Conservation (phyloP, 1,284 basidiomycete species). For the Boletus smithii region DNA sequence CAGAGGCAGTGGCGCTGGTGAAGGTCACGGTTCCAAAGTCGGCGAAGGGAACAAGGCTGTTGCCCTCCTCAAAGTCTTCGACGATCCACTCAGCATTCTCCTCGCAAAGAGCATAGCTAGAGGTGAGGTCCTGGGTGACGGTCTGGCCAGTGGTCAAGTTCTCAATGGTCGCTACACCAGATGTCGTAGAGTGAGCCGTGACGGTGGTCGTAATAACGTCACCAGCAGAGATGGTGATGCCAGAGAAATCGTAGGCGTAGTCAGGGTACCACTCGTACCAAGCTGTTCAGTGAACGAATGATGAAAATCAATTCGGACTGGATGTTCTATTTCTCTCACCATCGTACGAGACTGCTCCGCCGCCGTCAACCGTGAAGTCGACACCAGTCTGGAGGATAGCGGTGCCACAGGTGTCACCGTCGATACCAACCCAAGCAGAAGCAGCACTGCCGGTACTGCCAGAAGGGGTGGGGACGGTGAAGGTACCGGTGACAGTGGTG, state of each 20-base stretch:
- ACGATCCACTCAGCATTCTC: constrained; percentile 27
- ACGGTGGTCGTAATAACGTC: constrained; percentile 17
- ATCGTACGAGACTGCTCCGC: constrained; percentile 4
- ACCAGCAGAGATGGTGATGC: constrained; percentile 14
- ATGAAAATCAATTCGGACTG: not conserved
- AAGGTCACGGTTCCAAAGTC: constrained; percentile 24
- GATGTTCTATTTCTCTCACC: constrained; percentile 6
- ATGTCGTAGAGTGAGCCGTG: constrained; percentile 18
- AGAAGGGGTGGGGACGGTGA: constrained; percentile 16
- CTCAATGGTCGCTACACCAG: constrained; percentile 17
- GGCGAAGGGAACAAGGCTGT: constrained; percentile 4
- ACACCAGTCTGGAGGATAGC: constrained; percentile 25
- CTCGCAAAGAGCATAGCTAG: constrained; percentile 19
- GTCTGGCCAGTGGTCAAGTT: constrained; percentile 16
- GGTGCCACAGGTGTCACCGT: constrained; percentile 15
- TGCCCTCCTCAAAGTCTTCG: constrained; percentile 16
- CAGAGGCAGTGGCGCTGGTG: constrained; percentile 12
- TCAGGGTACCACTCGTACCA: constrained; percentile 24
- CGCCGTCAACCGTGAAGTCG: constrained; percentile 8
- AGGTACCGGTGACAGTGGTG: constrained; percentile 16
- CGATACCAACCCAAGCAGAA: constrained; percentile 27
- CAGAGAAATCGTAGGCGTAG: constrained; percentile 14
- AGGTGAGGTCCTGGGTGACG: constrained; percentile 7
- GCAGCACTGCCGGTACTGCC: constrained; percentile 11
- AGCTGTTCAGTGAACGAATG: constrained; percentile 7